Evolutionary conservation across 768 basidiomycete genomes (phyloP).

Genomic region (Pleurotus giganteus): DNA sequence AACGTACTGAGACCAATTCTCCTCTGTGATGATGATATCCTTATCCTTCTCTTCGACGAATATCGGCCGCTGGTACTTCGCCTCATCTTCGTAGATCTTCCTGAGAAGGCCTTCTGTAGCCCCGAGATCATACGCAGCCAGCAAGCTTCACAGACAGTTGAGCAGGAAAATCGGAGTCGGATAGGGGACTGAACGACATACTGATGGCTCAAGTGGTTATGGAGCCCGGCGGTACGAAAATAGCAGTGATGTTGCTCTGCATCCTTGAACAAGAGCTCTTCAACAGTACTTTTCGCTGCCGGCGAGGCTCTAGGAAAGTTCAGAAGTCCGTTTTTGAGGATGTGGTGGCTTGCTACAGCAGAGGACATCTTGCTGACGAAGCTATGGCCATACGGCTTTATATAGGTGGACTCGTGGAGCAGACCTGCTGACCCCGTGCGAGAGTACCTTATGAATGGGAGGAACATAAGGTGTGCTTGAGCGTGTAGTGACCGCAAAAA

Average conservation of each 20-base stretch:
- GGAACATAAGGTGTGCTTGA: no score
- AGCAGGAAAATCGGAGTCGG: neutral
- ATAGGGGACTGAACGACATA: constrained; percentile 24
- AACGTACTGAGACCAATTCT: constrained; percentile 51
- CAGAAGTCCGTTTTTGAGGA: constrained; percentile 31
- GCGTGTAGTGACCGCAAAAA: no score
- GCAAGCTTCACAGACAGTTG: constrained; percentile 31
- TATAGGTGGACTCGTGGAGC: neutral
- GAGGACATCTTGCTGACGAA: neutral
- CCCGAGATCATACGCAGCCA: constrained; percentile 58
- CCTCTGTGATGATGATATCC: constrained; percentile 31
- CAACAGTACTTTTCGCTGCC: constrained; percentile 37
- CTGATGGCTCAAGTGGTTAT: constrained; percentile 64
- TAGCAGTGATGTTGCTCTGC: constrained; percentile 50
- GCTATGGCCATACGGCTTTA: neutral
- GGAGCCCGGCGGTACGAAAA: constrained; percentile 40
- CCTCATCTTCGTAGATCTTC: constrained; percentile 46
- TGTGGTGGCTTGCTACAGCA: neutral
- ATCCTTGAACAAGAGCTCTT: constrained; percentile 47
- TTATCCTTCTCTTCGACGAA: constrained; percentile 32
- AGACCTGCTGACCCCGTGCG: no score
- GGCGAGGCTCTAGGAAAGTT: constrained; percentile 45
- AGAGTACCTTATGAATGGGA: no score
- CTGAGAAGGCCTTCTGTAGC: constrained; percentile 43
- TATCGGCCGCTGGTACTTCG: constrained; percentile 36